A percentile compares a stretch with the other conserved stretches of the same genome.
These are phyloP conservation scores for Aspergillus udagawae DNA, from an alignment of 2,329 filamentous ascomycete species.

Conservation along the genomic window DNA sequence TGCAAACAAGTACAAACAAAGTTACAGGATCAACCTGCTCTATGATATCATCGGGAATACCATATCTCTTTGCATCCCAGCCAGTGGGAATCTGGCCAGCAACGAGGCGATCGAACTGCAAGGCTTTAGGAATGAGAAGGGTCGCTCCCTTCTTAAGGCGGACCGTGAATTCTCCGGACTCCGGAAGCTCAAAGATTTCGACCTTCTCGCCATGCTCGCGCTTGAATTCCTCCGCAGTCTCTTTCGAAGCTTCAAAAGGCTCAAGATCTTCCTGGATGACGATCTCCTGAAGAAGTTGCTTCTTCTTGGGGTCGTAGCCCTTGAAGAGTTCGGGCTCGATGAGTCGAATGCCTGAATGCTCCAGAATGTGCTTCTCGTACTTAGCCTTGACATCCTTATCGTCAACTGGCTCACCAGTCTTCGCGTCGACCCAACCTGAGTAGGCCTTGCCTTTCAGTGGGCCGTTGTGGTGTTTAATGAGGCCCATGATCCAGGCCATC, in stretches of 20 bases:
- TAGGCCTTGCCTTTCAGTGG: slow-evolving; percentile 94
- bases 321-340: slow-evolving; percentile 97
- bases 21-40: slow-evolving; percentile 96
- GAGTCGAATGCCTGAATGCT: slow-evolving; percentile 94
- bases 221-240: slow-evolving; percentile 96
- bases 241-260: slow-evolving; percentile 94
- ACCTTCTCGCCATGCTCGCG: slow-evolving; percentile 96
- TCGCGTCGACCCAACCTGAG: slow-evolving; percentile 92
- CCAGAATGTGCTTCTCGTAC: slow-evolving; percentile 94
- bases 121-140: slow-evolving; percentile 92
- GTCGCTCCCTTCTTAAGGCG: slow-evolving; percentile 93
- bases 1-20: slow-evolving; percentile 89
- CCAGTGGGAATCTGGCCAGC: slow-evolving; percentile 95
- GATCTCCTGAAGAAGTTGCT: slow-evolving; percentile 95
- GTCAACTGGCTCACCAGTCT: slow-evolving; percentile 90
- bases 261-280: slow-evolving; percentile 96
- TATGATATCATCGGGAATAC: slow-evolving; percentile 96
- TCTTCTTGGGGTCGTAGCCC: slow-evolving; percentile 97
- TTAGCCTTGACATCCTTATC: slow-evolving; percentile 97
- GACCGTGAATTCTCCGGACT: slow-evolving; percentile 90
- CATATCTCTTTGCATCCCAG: slow-evolving; percentile 95
- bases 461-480: slow-evolving; percentile 98
- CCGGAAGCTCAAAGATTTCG: slow-evolving; percentile 91
- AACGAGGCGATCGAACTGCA: slow-evolving; percentile 94
- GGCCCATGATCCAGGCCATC: slow-evolving; percentile 99